Evolutionary conservation across 2,329 filamentous ascomycete genomes (phyloP).

Genomic region (Plectosphaerella cucumerina): DNA sequence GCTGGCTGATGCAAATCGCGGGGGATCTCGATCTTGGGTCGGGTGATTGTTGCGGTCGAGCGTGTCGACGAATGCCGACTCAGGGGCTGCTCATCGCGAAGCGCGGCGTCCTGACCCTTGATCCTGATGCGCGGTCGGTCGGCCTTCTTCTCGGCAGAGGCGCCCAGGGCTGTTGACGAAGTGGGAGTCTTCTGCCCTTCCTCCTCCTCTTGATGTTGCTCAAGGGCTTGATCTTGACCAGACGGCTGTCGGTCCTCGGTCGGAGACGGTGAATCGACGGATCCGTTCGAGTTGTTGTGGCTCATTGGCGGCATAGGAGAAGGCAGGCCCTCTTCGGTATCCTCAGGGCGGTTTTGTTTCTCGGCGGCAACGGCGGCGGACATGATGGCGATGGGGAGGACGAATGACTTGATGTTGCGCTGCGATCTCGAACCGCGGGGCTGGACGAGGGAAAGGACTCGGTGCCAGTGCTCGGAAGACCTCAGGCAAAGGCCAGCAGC

Average conservation of each 20-base stretch:
- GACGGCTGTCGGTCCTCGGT: background rate
- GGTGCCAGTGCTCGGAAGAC: slow-evolving; percentile 1
- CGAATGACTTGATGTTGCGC: slow-evolving; percentile 1
- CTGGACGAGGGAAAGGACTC: background rate
- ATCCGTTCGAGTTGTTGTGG: background rate
- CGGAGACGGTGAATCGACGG: background rate
- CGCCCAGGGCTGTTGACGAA: background rate
- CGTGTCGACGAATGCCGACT: background rate
- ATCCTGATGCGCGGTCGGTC: slow-evolving; percentile 2
- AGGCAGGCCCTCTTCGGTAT: background rate
- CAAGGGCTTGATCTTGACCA: background rate
- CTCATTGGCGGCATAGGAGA: background rate
- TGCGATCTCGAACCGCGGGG: background rate
- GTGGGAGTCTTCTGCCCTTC: background rate
- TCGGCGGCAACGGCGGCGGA: background rate
- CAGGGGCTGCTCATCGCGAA: background rate
- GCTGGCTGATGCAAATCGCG: background rate
- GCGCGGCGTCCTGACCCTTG: slow-evolving; percentile 3
- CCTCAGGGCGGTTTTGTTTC: background rate
- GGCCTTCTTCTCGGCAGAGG: slow-evolving; percentile 8
- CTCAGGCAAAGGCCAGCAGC: slow-evolving; percentile 3
- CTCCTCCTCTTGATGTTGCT: background rate
- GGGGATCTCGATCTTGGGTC: background rate
- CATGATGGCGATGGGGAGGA: background rate
- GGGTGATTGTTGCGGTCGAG: background rate